Base-by-base conservation (phyloP, 1,284 basidiomycete genomes). In the Leccinum idahoense region DNA sequence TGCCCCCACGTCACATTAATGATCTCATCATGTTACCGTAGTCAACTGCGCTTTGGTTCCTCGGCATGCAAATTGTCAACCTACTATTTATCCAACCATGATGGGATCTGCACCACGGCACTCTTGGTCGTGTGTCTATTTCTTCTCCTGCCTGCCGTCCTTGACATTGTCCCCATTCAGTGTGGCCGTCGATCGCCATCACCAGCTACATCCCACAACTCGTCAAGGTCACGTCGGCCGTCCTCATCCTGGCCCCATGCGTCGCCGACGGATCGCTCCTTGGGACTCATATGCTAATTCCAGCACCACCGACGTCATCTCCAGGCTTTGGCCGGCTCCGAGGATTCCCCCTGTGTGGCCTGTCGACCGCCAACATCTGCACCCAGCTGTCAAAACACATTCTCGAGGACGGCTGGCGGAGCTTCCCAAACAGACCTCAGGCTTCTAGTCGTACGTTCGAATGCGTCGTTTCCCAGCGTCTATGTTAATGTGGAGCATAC, bases 71-170 rank as follows among this genome's bases (percentile, higher is more conserved):
- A 62, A 71, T 81, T 5, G 75, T 89, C 64, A 84, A 85, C 57
- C 20, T 81, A 5, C 62, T 84, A 11, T 79, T 86, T 18, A 71
- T 83, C 3, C 79, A 85, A 7, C 83, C 81, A 1, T 80, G 82
- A 70, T 90, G 89, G 87, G 90, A 92, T 68, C 74, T 85, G 23
- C 90, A 93, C 74, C 84, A 82, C 64, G 80, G 84, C 53, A 71
- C 84, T 29, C 79, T 90, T 11, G 89, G 88, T 4, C 72, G 83
- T 84, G 62, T 63, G 80, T 73, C n/a, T 5, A 5, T 32, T 49
- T 10, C 10, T 15, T 37, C 44, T 5, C 2, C 29, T 15, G 4
- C 20, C 3, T 23, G 15, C 14, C 4, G 7, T 35, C 32, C 7
- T 35, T 59, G 26, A 62, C 26, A 18, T 54, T 20, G 20, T 12